phyloP scores from a whole-genome alignment of 2,329 filamentous ascomycete genomes.

The Emydomyces testavorans region DNA sequence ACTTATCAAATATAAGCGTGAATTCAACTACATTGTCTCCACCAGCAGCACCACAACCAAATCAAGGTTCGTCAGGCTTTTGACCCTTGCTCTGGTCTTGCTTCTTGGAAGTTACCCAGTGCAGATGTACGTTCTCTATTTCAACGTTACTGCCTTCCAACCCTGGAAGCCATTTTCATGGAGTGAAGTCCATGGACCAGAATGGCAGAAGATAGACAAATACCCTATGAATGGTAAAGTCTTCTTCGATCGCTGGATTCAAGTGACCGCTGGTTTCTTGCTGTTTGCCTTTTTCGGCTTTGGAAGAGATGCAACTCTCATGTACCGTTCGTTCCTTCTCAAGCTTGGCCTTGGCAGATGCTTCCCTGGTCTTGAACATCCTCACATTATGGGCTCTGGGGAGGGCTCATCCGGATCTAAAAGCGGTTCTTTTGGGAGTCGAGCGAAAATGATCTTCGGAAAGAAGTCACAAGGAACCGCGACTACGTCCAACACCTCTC shows the following conservation, averaged over 20 bases:
- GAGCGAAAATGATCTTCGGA: slow-evolving; percentile 22
- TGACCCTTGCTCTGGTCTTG: slow-evolving; percentile 42
- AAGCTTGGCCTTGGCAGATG: slow-evolving; percentile 32
- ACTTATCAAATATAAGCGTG: slow-evolving; percentile 48
- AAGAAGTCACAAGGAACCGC: slow-evolving; percentile 14
- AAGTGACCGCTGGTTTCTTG: slow-evolving; percentile 43
- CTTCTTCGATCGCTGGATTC: slow-evolving; percentile 48
- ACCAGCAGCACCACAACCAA: slow-evolving; percentile 43
- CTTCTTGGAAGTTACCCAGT: slow-evolving; percentile 45
- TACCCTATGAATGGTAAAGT: slow-evolving; percentile 37
- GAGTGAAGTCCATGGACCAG: slow-evolving; percentile 40
- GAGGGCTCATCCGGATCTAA: slow-evolving; percentile 8
- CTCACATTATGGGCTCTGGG: slow-evolving; percentile 14
- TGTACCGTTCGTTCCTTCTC: slow-evolving; percentile 41
- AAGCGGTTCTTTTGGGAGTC: slow-evolving; percentile 22
- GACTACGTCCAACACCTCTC: neutral
- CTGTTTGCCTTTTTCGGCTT: slow-evolving; percentile 55
- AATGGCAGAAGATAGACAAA: slow-evolving; percentile 42
- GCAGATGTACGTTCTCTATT: slow-evolving; percentile 41
- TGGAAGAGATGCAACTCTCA: slow-evolving; percentile 47
- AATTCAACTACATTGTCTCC: slow-evolving; percentile 47
- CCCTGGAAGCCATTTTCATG: slow-evolving; percentile 42
- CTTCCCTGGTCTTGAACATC: slow-evolving; percentile 22
- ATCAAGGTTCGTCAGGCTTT: slow-evolving; percentile 49
- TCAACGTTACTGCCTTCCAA: slow-evolving; percentile 29